These are phyloP conservation scores for Camptophora hylomeconis DNA, from an alignment of 2,329 filamentous ascomycete genomes.

Conservation along the genomic window DNA sequence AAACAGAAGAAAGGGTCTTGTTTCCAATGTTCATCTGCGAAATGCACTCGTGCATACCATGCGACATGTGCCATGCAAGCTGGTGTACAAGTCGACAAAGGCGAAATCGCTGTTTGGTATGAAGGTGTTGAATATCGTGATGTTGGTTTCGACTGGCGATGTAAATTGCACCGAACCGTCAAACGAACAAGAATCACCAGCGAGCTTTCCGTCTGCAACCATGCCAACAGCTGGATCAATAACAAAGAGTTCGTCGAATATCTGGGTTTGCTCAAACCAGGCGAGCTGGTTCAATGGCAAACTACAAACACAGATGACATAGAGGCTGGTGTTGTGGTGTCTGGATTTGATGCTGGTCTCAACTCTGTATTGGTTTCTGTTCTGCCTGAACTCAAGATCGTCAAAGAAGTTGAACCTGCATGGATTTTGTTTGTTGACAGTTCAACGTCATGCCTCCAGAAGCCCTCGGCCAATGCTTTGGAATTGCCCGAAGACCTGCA, in stretches of 20 bases:
- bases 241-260: constrained; percentile 37
- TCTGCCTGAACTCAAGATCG: constrained; percentile 65
- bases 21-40: constrained; percentile 92
- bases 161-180: constrained; percentile 84
- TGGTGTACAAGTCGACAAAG: constrained; percentile 81
- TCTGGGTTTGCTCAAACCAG: constrained; percentile 53
- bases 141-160: constrained; percentile 83
- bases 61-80: constrained; percentile 87
- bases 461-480: constrained; percentile 30
- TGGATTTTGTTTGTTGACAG: constrained; percentile 38
- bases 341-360: constrained; percentile 65
- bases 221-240: constrained; percentile 14
- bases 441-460: constrained; percentile 32
- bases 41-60: constrained; percentile 86
- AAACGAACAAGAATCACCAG: constrained; percentile 63
- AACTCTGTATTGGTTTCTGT: constrained; percentile 57
- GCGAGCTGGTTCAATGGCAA: constrained; percentile 79
- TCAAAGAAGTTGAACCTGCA: constrained; percentile 47
- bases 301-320: constrained; percentile 62
- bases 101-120: constrained; percentile 71
- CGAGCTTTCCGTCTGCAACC: constrained; percentile 46
- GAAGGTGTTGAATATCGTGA: constrained; percentile 88
- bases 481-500: constrained; percentile 35
- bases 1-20: constrained; percentile 90
- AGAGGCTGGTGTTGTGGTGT: constrained; percentile 75